Percentiles rank a stretch among this genome's conserved stretches.
Evolutionary conservation across 495 filamentous ascomycete genomes (phyloP).

Genomic region (Podospora anserina): DNA sequence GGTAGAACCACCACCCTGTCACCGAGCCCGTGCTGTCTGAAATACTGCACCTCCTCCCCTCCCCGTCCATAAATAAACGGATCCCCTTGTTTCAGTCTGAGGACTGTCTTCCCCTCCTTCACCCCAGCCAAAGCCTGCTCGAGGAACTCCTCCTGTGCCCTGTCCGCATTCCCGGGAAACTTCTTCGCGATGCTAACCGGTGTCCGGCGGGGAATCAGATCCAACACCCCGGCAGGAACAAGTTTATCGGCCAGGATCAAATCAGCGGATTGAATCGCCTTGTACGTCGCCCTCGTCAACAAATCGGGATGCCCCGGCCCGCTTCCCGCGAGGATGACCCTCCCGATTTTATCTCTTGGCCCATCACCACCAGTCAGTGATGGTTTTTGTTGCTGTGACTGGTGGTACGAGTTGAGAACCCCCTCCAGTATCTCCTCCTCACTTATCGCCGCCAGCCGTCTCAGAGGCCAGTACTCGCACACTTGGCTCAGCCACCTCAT

Average conservation of each 20-base stretch:
- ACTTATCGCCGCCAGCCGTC: conserved; percentile 70
- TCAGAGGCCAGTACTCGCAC: conserved; percentile 97
- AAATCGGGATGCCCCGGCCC: conserved; percentile 91
- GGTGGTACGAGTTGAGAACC: conserved; percentile 65
- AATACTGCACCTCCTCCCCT: conserved; percentile 89
- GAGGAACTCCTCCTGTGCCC: conserved; percentile 89
- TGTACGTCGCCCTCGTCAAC: conserved; percentile 82
- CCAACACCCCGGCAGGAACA: conserved; percentile 80
- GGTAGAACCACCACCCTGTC: conserved; percentile 63
- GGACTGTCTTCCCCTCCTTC: conserved; percentile 68
- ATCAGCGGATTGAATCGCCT: conserved; percentile 79
- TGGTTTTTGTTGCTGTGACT: background rate
- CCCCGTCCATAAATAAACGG: conserved; percentile 95
- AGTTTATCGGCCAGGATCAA: conserved; percentile 94
- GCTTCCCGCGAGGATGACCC: conserved; percentile 86
- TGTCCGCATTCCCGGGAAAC: conserved; percentile 94
- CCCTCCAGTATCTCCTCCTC: conserved; percentile 68
- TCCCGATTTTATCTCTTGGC: conserved; percentile 43
- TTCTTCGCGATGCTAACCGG: conserved; percentile 91
- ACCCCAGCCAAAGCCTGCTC: conserved; percentile 69
- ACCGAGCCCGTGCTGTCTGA: conserved; percentile 64
- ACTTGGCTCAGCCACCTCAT: conserved; percentile 94
- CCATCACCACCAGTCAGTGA: background rate
- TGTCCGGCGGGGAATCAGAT: conserved; percentile 85
- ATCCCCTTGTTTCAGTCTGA: conserved; percentile 93